Conservation (phyloP, 2,329 filamentous ascomycete species). For the Talaromyces sp. region DNA sequence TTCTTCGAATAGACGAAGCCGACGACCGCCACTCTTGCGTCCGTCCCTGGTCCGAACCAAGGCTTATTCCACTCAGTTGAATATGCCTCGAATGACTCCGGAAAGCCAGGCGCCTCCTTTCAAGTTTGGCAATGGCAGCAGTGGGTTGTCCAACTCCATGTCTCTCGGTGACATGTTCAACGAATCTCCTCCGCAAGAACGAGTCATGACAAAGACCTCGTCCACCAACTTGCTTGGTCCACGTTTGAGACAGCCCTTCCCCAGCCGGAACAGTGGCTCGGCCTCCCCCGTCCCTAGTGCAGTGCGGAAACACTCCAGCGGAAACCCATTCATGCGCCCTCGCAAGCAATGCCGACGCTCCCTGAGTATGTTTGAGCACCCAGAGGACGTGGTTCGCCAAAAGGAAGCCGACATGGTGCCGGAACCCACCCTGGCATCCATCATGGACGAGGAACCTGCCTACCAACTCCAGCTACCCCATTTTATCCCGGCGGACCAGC, state of each 20-base stretch:
- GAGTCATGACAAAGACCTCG: slow-evolving; percentile 56
- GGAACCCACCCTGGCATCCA: slow-evolving; percentile 60
- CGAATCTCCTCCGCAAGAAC: slow-evolving; percentile 67
- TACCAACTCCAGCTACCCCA: slow-evolving; percentile 74
- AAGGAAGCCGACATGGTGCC: slow-evolving; percentile 58
- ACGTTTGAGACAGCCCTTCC: slow-evolving; percentile 61
- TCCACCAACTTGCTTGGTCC: slow-evolving; percentile 51
- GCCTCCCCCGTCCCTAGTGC: slow-evolving; percentile 59
- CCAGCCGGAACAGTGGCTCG: slow-evolving; percentile 64
- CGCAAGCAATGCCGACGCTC: slow-evolving; percentile 88
- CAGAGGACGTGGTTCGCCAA: slow-evolving; percentile 78
- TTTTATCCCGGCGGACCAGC: slow-evolving; percentile 72
- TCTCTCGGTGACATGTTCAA: slow-evolving; percentile 76
- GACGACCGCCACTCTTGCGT: slow-evolving; percentile 63
- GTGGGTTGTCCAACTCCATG: slow-evolving; percentile 54
- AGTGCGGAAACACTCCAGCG: slow-evolving; percentile 60
- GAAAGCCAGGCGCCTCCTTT: slow-evolving; percentile 68
- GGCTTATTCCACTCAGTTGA: slow-evolving; percentile 62
- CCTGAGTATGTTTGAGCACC: slow-evolving; percentile 95
- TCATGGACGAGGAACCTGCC: slow-evolving; percentile 77
- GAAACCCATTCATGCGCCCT: slow-evolving; percentile 65
- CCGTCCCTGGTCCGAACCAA: slow-evolving; percentile 72
- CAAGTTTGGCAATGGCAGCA: slow-evolving; percentile 60
- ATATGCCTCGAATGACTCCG: slow-evolving; percentile 55
- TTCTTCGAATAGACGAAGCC: slow-evolving; percentile 45